These are phyloP conservation scores for Diplodia intermedia DNA, from an alignment of 2,329 filamentous ascomycete species.

Conservation along the genomic window DNA sequence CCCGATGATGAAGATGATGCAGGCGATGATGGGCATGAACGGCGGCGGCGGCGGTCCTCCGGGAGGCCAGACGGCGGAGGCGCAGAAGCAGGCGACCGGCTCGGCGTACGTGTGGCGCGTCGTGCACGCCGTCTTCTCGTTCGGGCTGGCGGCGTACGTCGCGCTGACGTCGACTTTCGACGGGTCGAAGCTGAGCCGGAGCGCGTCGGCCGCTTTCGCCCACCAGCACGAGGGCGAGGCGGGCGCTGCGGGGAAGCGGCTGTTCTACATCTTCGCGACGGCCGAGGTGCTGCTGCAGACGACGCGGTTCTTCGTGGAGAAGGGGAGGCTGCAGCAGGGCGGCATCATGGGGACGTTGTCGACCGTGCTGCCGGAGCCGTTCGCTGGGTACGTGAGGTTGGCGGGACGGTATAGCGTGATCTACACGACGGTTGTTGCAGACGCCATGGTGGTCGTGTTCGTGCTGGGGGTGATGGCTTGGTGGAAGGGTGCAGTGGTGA, in stretches of 20 bases:
- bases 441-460: conserved; percentile 79
- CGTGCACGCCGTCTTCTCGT: conserved; percentile 74
- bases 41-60: conserved; percentile 42
- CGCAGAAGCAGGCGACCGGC: conserved; percentile 50
- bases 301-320: conserved; percentile 73
- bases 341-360: conserved; percentile 70
- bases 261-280: conserved; percentile 84
- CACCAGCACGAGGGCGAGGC: conserved; percentile 36
- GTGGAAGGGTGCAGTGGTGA: conserved; percentile 50
- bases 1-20: conserved; percentile 31
- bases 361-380: conserved; percentile 70
- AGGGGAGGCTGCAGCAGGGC: conserved; percentile 61
- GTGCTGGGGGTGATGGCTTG: conserved; percentile 68
- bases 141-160: conserved; percentile 74
- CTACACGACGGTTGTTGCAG: conserved; percentile 72
- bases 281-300: conserved; percentile 76
- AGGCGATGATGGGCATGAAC: conserved; percentile 54
- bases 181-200: conserved; percentile 67
- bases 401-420: conserved; percentile 72
- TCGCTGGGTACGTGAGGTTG: conserved; percentile 67
- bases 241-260: conserved; percentile 55
- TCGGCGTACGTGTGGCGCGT: conserved; percentile 71
- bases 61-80: conserved; percentile 41
- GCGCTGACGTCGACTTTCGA: conserved; percentile 71
- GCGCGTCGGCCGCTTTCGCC: conserved; percentile 36